Conservation (phyloP, 2,329 filamentous ascomycete species). For the Didymella arachidicola region DNA sequence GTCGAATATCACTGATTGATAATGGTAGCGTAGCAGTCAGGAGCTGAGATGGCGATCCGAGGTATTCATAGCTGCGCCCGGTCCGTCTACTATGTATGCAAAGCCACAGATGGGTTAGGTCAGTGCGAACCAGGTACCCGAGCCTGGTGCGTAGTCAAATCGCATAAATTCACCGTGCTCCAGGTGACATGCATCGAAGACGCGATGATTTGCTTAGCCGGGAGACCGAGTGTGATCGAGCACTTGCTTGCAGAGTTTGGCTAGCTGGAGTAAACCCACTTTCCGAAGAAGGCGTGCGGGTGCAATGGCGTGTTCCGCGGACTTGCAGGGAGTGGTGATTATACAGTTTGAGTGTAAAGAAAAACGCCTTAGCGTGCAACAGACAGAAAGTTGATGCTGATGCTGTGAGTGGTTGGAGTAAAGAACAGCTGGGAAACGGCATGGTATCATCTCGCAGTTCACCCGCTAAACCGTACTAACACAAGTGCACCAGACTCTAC, state of each 20-base stretch:
- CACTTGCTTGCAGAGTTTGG: slow-evolving; percentile 33
- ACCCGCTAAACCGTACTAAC: slow-evolving; percentile 29
- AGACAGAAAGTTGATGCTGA: slow-evolving; percentile 18
- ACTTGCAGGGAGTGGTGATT: slow-evolving; percentile 32
- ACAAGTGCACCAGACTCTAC: slow-evolving; percentile 32
- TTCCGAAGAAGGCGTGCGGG: slow-evolving; percentile 29
- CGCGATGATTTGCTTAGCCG: slow-evolving; percentile 30
- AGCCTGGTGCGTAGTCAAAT: slow-evolving; percentile 27
- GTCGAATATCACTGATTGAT: slow-evolving; percentile 14
- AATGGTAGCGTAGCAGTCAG: slow-evolving; percentile 15
- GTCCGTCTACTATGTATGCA: slow-evolving; percentile 26
- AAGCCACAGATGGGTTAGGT: slow-evolving; percentile 21
- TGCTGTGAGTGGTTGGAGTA: slow-evolving; percentile 24
- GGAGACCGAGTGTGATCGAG: slow-evolving; percentile 32
- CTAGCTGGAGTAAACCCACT: slow-evolving; percentile 35
- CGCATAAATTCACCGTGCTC: slow-evolving; percentile 24
- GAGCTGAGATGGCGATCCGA: slow-evolving; percentile 17
- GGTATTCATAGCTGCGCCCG: slow-evolving; percentile 30
- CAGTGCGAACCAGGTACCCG: slow-evolving; percentile 37
- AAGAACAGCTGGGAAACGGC: slow-evolving; percentile 8
- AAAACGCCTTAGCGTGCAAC: slow-evolving; percentile 13
- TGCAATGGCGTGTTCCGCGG: slow-evolving; percentile 25
- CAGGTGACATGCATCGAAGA: slow-evolving; percentile 33
- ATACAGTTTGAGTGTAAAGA: slow-evolving; percentile 38
- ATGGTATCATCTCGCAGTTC: slow-evolving; percentile 36